Percentiles rank a stretch among this genome's conserved stretches.
phyloP scores from a whole-genome alignment of 176 grass and related monocot genomes.

The Areca catechu region DNA sequence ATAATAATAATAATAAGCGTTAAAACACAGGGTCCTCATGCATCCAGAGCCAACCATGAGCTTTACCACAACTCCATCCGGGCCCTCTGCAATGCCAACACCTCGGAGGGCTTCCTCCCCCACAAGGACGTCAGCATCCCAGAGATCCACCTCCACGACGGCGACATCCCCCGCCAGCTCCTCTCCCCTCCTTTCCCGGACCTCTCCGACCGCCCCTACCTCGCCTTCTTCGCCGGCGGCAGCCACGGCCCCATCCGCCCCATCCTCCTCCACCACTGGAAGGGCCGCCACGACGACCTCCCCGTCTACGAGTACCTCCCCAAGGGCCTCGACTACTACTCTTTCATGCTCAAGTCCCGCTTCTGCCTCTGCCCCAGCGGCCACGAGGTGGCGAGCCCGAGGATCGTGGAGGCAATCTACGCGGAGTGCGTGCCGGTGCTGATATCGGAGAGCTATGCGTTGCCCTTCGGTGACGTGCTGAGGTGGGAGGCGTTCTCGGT shows the following conservation, averaged over 20 bases:
- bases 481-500: constrained; percentile 70
- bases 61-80: constrained; percentile 49
- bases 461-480: constrained; percentile 58
- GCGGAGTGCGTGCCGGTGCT: constrained; percentile 63
- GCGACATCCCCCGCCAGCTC: constrained; percentile 40
- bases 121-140: constrained; percentile 55
- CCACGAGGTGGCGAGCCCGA: constrained; percentile 60
- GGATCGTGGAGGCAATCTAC: constrained; percentile 67
- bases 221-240: constrained; percentile 63
- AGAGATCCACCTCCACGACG: constrained; percentile 45
- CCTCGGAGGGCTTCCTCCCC: constrained; percentile 51
- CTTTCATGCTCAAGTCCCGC: constrained; percentile 38
- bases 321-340: constrained; percentile 32
- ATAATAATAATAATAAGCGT: background rate
- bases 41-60: constrained; percentile 32
- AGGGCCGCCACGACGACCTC: constrained; percentile 31
- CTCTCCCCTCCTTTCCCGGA: constrained; percentile 2
- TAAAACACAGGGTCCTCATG: constrained; percentile 27
- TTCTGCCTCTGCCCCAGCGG: constrained; percentile 85
- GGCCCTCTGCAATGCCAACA: constrained; percentile 73
- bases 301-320: constrained; percentile 48
- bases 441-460: constrained; percentile 34
- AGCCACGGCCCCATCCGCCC: constrained; percentile 44
- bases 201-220: constrained; percentile 15
- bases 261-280: constrained; percentile 44